Evolutionary conservation across 805 yeast species (phyloP), one percentile per base, ranked within the genome.

Genomic region (Wickerhamiella bombiphila): DNA sequence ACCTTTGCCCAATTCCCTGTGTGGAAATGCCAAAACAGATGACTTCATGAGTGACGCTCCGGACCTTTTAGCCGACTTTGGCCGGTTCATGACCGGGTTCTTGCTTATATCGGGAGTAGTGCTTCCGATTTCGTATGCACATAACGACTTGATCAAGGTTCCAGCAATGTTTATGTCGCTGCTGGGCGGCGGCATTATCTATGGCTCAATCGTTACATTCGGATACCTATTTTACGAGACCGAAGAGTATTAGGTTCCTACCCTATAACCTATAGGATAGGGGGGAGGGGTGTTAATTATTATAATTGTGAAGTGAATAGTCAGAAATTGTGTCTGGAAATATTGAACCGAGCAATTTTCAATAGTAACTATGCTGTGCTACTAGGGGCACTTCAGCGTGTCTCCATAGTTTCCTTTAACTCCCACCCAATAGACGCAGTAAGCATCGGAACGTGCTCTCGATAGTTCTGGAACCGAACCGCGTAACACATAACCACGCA

Each of bases 181-280:
- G 22, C 40, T 66, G 9, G 98, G 97, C 13, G 97, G 97, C n/a
- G 44, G 68, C 15, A 66, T 86, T 42, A 81, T 88, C 33, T 86
- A 80, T 58, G 70, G 76, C 4, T 78, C 95, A 5, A 83, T 88
- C 22, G 78, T 81, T 35, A 72, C 81, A 5, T 88, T 88, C 55
- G 75, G 81, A 3, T 65, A 76, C 54, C 82, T 80, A 52, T 88
- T 88, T 65, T 74, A 72, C 41, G 71, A 71, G 19, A 5, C 20
- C 7, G 69, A 64, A 22, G 68, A 65, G 41, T 62, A 57, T 42
- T 63, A 44, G 26, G 9, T 24, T n/a, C n/a, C n/a, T n/a, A n/a
- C n/a, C n/a, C n/a, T n/a, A n/a, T n/a, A n/a, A n/a, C n/a, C n/a
- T n/a, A n/a, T n/a, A n/a, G n/a, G n/a, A n/a, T n/a, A n/a, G n/a